Base-by-base conservation (phyloP, 2,329 filamentous ascomycete species). In the Magnaporthiopsis rhizophila region DNA sequence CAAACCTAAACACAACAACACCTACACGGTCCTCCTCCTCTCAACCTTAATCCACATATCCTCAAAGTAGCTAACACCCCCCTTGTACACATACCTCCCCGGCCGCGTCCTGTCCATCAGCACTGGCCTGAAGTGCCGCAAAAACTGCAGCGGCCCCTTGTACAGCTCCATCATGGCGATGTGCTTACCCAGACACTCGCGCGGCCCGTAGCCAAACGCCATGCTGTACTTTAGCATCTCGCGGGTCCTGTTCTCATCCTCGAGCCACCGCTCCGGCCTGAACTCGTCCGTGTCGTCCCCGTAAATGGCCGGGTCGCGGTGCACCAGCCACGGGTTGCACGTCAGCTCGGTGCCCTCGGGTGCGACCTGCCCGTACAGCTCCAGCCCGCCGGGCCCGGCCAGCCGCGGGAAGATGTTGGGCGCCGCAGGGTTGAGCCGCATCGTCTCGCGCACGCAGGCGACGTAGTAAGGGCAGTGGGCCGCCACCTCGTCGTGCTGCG, bases 251-350 rank as follows among this genome's bases (percentile, higher is more conserved):
- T 76, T 78, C 65, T 81, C 81, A 74, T 70, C 69, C 38, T 71
- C 69, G 13, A 78, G 67, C 76, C 85, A 87, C n/a, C 86, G 72
- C 69, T 88, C 85, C 0, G 86, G 86, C 4, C 81, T 73, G 69
- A 82, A 89, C 0, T 70, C 70, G 59, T 86, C 81, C 0, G 81
- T 79, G 66, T 88, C 82, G 0, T 76, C 69, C 0, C 85, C 86
- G 64, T 87, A 89, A 11, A 87, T 72, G 57, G 82, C 79, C 3
- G 77, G 76, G 11, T 82, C 77, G 0, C 82, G 80, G 68, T 88
- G 85, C n/a, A 89, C 74, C 0, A 86, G 83, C 81, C 82, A 87
- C 0, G 85, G 79, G 66, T 82, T 86, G 72, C 81, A 85, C 9
- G 84, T 85, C 2, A 87, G 80, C 64, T 85, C 83, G 1, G 83